Conservation (phyloP, 2,329 filamentous ascomycete species). For the Claviceps arundinis region DNA sequence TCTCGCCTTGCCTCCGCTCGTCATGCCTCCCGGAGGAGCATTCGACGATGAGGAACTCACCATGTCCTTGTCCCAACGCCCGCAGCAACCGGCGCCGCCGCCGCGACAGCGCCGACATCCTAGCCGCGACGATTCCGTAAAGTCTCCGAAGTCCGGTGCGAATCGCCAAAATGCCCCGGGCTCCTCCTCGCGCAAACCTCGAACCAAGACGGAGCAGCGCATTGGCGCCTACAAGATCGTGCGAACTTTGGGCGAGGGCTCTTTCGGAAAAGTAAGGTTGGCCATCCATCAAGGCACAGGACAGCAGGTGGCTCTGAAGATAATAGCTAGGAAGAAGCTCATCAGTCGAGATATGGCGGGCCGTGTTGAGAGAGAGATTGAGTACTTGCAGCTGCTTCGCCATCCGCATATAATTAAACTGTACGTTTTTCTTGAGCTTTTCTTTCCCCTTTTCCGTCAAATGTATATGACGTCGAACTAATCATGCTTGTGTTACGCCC, state of each 20-base stretch:
- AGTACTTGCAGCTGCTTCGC: conserved; percentile 87
- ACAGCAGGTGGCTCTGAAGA: conserved; percentile 94
- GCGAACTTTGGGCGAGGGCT: conserved; percentile 86
- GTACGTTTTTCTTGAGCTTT: conserved; percentile 33
- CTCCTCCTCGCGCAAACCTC: conserved; percentile 23
- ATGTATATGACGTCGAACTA: not conserved
- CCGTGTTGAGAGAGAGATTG: conserved; percentile 92
- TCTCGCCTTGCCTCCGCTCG: conserved; percentile 5
- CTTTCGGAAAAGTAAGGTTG: conserved; percentile 97
- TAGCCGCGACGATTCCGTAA: conserved; percentile 10
- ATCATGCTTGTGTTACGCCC: not conserved
- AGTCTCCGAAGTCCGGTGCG: conserved; percentile 13
- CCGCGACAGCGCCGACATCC: conserved; percentile 13
- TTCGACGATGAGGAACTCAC: conserved; percentile 76
- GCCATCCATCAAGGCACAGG: conserved; percentile 84
- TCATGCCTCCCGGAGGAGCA: conserved; percentile 39
- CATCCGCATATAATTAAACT: conserved; percentile 99
- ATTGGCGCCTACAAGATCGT: conserved; percentile 87
- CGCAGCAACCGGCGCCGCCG: conserved; percentile 17
- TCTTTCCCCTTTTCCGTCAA: not conserved
- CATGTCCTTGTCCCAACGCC: conserved; percentile 56
- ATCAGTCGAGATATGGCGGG: conserved; percentile 97
- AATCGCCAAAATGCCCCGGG: conserved; percentile 23
- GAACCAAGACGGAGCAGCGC: conserved; percentile 60
- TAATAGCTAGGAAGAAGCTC: conserved; percentile 90